Conservation (phyloP, 1,284 basidiomycete species). For the Marasmius sp. region DNA sequence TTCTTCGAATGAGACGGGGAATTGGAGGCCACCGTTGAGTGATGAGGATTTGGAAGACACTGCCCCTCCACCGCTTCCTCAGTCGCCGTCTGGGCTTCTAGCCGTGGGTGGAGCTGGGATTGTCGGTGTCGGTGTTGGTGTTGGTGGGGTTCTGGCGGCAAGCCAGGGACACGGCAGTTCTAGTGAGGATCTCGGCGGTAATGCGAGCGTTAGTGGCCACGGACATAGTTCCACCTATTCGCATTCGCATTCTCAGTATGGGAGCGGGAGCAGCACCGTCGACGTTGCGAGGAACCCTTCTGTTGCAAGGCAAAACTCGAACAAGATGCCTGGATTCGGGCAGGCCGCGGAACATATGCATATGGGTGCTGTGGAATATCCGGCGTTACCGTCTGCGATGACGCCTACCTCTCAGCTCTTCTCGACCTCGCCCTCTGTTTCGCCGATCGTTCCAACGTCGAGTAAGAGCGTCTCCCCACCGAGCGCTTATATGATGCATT, state of each 20-base stretch:
- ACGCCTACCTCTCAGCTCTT: not conserved
- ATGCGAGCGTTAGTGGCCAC: conserved; percentile 6
- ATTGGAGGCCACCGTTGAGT: conserved; percentile 8
- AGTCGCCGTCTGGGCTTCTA: not conserved
- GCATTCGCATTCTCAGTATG: not conserved
- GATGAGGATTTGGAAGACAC: conserved; percentile 7
- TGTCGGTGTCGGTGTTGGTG: too few relatives aligned
- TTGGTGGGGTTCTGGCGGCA: not conserved
- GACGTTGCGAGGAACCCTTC: not conserved
- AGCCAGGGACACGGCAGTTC: not conserved
- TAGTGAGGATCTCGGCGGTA: not conserved
- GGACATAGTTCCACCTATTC: conserved; percentile 2
- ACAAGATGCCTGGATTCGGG: conserved; percentile 9
- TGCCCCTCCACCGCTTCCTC: not conserved
- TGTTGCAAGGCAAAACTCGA: not conserved
- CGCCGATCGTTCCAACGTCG: not conserved
- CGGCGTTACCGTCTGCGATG: not conserved
- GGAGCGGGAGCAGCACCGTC: not conserved
- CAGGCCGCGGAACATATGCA: conserved; percentile 10
- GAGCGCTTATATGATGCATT: not conserved
- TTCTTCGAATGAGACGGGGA: not conserved
- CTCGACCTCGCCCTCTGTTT: not conserved
- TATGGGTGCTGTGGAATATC: not conserved
- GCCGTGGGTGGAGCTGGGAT: not conserved
- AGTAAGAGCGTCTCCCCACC: not conserved